phyloP scores from a whole-genome alignment of 2,329 filamentous ascomycete genomes.

The Lasiodiplodia hormozganensis region DNA sequence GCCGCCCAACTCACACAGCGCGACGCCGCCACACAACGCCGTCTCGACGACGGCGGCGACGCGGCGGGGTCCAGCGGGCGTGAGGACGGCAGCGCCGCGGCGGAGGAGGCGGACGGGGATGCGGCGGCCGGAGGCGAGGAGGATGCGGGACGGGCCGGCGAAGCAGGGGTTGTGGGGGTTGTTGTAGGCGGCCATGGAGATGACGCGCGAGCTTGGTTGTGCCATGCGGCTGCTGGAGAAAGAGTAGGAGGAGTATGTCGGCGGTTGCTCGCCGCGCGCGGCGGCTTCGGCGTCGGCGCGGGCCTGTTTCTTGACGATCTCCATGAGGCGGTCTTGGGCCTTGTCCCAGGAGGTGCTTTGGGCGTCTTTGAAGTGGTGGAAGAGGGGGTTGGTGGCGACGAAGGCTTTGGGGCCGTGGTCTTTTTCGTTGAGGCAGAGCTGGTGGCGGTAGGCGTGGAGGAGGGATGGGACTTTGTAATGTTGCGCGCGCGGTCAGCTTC shows the following conservation, averaged over 20 bases:
- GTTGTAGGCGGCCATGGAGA: slow-evolving; percentile 56
- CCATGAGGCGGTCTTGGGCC: not conserved
- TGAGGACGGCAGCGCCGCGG: slow-evolving; percentile 51
- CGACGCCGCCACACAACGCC: slow-evolving; percentile 43
- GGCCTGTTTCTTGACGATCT: not conserved
- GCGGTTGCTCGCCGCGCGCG: not conserved
- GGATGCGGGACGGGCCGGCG: slow-evolving; percentile 56
- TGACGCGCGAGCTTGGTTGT: slow-evolving; percentile 4
- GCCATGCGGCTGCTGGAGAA: not conserved
- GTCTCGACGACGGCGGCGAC: slow-evolving; percentile 63
- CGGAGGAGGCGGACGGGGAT: slow-evolving; percentile 55
- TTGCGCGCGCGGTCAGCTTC: not conserved
- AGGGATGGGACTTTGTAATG: slow-evolving; percentile 62
- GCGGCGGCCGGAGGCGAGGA: slow-evolving; percentile 50
- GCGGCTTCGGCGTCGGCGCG: slow-evolving; percentile 35
- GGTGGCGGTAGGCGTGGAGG: slow-evolving; percentile 62
- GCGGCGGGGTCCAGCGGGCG: slow-evolving; percentile 57
- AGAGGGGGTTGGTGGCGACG: slow-evolving; percentile 59
- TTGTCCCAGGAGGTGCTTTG: slow-evolving; percentile 5
- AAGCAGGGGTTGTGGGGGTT: slow-evolving; percentile 58
- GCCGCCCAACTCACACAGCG: slow-evolving; percentile 58
- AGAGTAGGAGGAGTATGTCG: not conserved
- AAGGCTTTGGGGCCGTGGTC: slow-evolving; percentile 65
- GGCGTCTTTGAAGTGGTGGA: slow-evolving; percentile 52
- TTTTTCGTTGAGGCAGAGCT: slow-evolving; percentile 69